A percentile compares a stretch with the other conserved stretches of the same genome.
Evolutionary conservation across 2,329 filamentous ascomycete species (phyloP).

Genomic region (Capronia americana): DNA sequence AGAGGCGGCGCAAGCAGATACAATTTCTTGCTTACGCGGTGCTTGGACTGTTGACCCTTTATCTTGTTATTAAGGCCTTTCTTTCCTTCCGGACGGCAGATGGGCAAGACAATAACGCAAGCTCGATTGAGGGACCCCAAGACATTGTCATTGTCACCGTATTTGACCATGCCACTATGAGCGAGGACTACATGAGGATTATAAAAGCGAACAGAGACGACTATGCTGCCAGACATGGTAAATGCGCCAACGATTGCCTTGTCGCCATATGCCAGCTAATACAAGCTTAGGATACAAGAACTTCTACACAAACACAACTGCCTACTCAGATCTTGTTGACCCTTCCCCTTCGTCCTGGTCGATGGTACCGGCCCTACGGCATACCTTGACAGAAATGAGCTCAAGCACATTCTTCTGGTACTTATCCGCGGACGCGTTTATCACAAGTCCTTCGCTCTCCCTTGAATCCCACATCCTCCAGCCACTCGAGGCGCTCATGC

Average conservation of each 20-base stretch:
- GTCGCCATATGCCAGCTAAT: slow-evolving; percentile 4
- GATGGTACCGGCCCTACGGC: slow-evolving; percentile 82
- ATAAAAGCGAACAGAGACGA: slow-evolving; percentile 82
- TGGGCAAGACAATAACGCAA: slow-evolving; percentile 42
- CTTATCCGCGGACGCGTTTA: slow-evolving; percentile 81
- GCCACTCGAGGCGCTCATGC: slow-evolving; percentile 77
- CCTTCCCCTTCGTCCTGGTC: slow-evolving; percentile 58
- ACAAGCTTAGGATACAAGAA: slow-evolving; percentile 74
- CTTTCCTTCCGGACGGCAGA: slow-evolving; percentile 44
- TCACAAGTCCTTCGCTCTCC: slow-evolving; percentile 79
- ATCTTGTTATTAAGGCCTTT: slow-evolving; percentile 65
- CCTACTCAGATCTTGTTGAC: slow-evolving; percentile 47
- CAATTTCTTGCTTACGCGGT: slow-evolving; percentile 64
- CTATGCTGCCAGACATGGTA: slow-evolving; percentile 88
- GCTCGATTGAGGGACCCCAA: slow-evolving; percentile 54
- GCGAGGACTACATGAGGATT: slow-evolving; percentile 70
- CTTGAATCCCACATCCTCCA: slow-evolving; percentile 76
- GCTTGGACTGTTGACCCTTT: slow-evolving; percentile 61
- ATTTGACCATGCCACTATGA: slow-evolving; percentile 71
- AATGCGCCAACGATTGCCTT: slow-evolving; percentile 38
- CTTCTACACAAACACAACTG: slow-evolving; percentile 76
- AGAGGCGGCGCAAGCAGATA: slow-evolving; percentile 65
- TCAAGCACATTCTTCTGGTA: slow-evolving; percentile 84
- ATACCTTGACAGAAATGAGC: slow-evolving; percentile 82
- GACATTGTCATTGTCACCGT: slow-evolving; percentile 82